Conservation (phyloP, 768 basidiomycete genomes). For the Mrakia gelida region DNA sequence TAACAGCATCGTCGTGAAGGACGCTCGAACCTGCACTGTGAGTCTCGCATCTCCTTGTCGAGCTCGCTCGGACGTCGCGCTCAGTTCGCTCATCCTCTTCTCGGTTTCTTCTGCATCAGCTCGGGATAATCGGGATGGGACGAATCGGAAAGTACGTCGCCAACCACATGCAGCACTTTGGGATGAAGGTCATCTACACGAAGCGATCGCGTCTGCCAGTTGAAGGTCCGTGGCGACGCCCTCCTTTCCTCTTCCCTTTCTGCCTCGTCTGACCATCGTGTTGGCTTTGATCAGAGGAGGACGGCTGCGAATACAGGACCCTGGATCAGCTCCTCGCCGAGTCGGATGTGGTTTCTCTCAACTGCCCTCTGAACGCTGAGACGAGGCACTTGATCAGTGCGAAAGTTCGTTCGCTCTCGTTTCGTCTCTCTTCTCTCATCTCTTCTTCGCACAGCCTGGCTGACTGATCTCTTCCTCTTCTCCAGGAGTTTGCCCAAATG, state of each 20-base stretch:
- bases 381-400: slow-evolving; percentile 37
- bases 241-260: background rate
- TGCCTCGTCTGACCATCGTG: background rate
- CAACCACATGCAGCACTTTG: slow-evolving; percentile 40
- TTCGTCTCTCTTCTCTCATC: background rate
- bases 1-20: slow-evolving; percentile 33
- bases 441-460: background rate
- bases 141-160: slow-evolving; percentile 42
- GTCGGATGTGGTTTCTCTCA: slow-evolving; percentile 39
- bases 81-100: slow-evolving; percentile 28
- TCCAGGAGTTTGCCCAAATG: slow-evolving; percentile 38
- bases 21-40: slow-evolving; percentile 33
- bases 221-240: slow-evolving; percentile 26
- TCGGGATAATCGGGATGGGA: slow-evolving; percentile 46
- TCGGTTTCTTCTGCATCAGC: slow-evolving; percentile 14
- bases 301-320: slow-evolving; percentile 37
- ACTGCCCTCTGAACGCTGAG: slow-evolving; percentile 39
- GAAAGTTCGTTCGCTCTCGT: background rate
- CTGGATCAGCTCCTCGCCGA: slow-evolving; percentile 39
- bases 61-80: background rate
- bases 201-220: slow-evolving; percentile 38
- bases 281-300: slow-evolving; percentile 34
- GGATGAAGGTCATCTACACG: slow-evolving; percentile 43
- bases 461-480: no score
- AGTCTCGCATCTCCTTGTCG: slow-evolving; percentile 14